Percentiles rank a stretch among this genome's conserved stretches.
These are phyloP conservation scores for Pseudogymnoascus sp. DNA, from an alignment of 2,329 filamentous ascomycete species.

Conservation along the genomic window DNA sequence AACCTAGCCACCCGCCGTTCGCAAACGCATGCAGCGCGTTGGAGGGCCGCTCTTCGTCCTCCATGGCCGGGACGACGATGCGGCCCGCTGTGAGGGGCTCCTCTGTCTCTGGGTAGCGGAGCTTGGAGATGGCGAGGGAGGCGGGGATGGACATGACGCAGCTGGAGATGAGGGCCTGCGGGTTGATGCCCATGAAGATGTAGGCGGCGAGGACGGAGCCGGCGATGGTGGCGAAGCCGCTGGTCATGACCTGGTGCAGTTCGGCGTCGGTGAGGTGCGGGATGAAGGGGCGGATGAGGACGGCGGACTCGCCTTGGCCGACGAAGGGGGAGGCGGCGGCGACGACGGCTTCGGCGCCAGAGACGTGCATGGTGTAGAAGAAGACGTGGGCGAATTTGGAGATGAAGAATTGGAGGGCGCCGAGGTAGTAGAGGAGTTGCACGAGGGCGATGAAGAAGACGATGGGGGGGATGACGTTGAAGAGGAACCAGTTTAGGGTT, in stretches of 20 bases:
- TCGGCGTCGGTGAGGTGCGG: conserved; percentile 79
- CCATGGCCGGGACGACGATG: conserved; percentile 59
- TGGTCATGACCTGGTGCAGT: conserved; percentile 87
- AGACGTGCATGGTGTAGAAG: conserved; percentile 82
- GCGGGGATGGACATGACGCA: conserved; percentile 96
- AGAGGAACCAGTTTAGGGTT: conserved; percentile 55
- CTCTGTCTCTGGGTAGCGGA: conserved; percentile 82
- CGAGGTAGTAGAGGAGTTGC: conserved; percentile 73
- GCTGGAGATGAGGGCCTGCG: conserved; percentile 77
- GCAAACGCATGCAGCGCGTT: conserved; percentile 81
- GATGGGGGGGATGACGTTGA: conserved; percentile 76
- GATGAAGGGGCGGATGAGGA: conserved; percentile 84
- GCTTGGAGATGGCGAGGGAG: conserved; percentile 79
- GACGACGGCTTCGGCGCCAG: conserved; percentile 87
- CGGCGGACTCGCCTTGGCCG: conserved; percentile 86
- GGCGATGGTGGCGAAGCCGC: conserved; percentile 85
- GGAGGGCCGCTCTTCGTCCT: conserved; percentile 67
- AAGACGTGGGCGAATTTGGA: conserved; percentile 82
- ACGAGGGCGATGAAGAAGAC: conserved; percentile 96
- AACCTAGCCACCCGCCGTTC: conserved; percentile 74
- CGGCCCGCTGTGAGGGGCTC: conserved; percentile 76
- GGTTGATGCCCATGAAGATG: conserved; percentile 72
- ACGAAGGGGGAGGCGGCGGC: conserved; percentile 90
- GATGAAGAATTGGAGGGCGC: conserved; percentile 82
- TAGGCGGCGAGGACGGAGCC: conserved; percentile 82